These are phyloP conservation scores for Thelonectria discophora DNA, from an alignment of 2,329 filamentous ascomycete species.

Conservation along the genomic window DNA sequence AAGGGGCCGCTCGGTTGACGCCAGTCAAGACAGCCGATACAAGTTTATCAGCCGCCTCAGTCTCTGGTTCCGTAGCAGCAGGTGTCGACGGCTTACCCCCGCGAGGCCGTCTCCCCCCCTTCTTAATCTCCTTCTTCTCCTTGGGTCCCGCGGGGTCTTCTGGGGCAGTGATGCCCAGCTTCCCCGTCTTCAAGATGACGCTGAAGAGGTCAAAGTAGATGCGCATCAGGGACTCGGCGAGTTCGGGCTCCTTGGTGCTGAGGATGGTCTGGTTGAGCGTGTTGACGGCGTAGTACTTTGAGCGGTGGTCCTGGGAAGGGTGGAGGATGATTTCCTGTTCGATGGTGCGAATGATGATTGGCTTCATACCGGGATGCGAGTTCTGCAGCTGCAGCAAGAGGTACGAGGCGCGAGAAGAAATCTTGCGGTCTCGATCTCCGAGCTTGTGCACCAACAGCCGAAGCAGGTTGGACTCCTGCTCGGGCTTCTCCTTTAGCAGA, in stretches of 20 bases:
- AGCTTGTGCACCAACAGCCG: constrained; percentile 95
- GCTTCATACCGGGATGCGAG: constrained; percentile 92
- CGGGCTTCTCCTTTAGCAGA: constrained; percentile 91
- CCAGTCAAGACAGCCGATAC: constrained; percentile 91
- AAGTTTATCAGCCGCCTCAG: constrained; percentile 80
- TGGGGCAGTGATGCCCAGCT: constrained; percentile 50
- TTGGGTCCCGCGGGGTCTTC: constrained; percentile 55
- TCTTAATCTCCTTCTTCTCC: constrained; percentile 37
- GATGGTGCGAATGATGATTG: constrained; percentile 82
- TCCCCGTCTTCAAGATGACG: constrained; percentile 73
- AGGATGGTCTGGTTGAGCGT: constrained; percentile 97
- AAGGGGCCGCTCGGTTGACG: constrained; percentile 95
- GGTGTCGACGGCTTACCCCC: constrained; percentile 32
- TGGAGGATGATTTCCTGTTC: constrained; percentile 90
- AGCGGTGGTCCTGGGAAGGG: constrained; percentile 85
- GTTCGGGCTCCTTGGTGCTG: constrained; percentile 80
- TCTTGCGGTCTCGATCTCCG: constrained; percentile 93
- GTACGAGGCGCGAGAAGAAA: constrained; percentile 92
- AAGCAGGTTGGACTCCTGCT: constrained; percentile 94
- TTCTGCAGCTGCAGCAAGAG: constrained; percentile 90
- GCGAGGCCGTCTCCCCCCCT: constrained; percentile 40
- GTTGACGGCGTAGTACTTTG: constrained; percentile 95
- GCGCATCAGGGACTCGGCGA: constrained; percentile 82
- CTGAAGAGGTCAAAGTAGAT: constrained; percentile 95
- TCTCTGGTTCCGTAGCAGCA: constrained; percentile 65